phyloP scores from a whole-genome alignment of 1,284 basidiomycete genomes.

The Trichosporon sp. region DNA sequence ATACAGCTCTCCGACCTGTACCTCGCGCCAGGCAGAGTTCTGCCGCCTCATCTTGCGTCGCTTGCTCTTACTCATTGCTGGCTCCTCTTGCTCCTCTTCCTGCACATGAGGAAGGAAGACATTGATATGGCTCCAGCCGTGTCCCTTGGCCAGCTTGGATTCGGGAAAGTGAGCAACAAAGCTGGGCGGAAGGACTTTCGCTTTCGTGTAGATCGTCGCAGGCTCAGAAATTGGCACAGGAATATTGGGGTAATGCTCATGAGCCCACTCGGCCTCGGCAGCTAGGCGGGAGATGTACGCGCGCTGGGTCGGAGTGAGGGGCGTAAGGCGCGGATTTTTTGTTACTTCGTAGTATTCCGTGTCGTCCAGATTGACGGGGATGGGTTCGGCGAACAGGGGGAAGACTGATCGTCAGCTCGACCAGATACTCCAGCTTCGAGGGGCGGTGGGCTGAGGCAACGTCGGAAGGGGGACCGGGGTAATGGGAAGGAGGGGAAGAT shows the following conservation, averaged over 20 bases:
- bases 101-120: background rate
- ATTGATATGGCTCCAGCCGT: constrained; percentile 2
- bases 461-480: too few relatives aligned
- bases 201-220: background rate
- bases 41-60: background rate
- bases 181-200: background rate
- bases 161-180: background rate
- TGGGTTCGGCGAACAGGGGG: constrained; percentile 29
- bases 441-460: background rate
- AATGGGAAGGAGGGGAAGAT: background rate
- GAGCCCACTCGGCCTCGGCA: background rate
- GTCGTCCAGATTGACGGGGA: constrained; percentile 16
- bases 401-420: constrained; percentile 20
- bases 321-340: constrained; percentile 10
- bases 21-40: background rate
- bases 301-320: background rate
- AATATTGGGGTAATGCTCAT: background rate
- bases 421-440: background rate
- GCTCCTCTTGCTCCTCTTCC: background rate
- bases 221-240: background rate
- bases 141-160: background rate
- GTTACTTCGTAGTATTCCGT: constrained; percentile 23
- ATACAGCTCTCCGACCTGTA: background rate
- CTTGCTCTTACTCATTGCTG: background rate
- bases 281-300: constrained; percentile 5